Evolutionary conservation across 352 stramenopile genomes (phyloP), one percentile per base, ranked within the genome.

Genomic region (Plasmopara halstedii): DNA sequence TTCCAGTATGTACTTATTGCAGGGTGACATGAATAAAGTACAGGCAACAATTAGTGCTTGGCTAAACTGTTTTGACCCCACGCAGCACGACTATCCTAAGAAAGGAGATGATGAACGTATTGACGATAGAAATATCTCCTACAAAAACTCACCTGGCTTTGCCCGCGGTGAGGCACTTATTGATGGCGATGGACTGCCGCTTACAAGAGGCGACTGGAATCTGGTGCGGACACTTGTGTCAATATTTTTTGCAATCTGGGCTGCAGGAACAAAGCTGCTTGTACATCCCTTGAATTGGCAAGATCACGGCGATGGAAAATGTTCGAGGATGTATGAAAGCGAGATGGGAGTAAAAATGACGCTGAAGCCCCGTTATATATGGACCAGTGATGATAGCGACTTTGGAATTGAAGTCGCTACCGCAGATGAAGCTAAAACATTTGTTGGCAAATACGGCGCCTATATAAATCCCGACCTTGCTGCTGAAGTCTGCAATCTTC

Each of bases 381-480:
- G 56, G 56, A 34, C 34, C 9, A 42, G 39, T 22, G 41, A 44
- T 13, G 45, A 21, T 15, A 45, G 33, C 0, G 39, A 53, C 4
- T 51, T 13, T 20, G 29, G 44, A 23, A 35, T n/a, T 15, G 46
- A 34, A 10, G 38, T 37, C 40, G 42, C 52, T 53, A 67, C 62
- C 15, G 53, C 53, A 20, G 45, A 48, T n/a, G 76, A 88, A 52
- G 67, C 78, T 4, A 58, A 90, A 51, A 64, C 60, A 0, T 92
- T 92, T 45, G 63, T 92, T 20, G 62, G 53, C 40, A 90, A 88
- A 44, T 94, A 94, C 32, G 80, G 80, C 7, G 80, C 80, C 21
- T 94, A 94, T 47, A 57, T 94, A 37, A 88, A 89, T 42, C 73
- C 82, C 5, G 83, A 94, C 39, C 58, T 90, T 27, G 83, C 83